A percentile compares a stretch with the other conserved stretches of the same genome.
Conservation (phyloP, 306 rosid genomes). For the Alnus rubra region DNA sequence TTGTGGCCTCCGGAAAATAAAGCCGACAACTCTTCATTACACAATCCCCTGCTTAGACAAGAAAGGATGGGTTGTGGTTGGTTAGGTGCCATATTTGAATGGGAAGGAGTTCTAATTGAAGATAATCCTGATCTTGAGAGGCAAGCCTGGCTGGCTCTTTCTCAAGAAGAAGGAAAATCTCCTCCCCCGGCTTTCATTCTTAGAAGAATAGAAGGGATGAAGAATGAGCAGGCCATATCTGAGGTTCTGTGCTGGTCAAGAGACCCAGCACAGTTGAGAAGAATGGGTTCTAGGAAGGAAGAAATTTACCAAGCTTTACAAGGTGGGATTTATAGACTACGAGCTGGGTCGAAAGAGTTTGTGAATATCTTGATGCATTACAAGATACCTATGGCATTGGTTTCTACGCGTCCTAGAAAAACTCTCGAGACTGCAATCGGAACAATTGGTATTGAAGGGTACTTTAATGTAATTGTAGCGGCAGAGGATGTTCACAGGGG, state of each 20-base stretch:
- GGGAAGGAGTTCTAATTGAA: conserved; percentile 92
- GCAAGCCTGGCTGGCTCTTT: conserved; percentile 82
- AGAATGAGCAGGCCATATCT: conserved; percentile 88
- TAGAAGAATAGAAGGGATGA: conserved; percentile 91
- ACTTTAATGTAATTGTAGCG: conserved; percentile 73
- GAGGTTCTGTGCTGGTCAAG: conserved; percentile 99
- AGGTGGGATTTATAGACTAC: conserved; percentile 73
- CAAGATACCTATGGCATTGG: conserved; percentile 91
- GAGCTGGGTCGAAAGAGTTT: conserved; percentile 83
- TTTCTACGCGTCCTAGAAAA: conserved; percentile 84
- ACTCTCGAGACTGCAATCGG: conserved; percentile 73
- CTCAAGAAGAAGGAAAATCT: conserved; percentile 87
- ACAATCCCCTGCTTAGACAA: conserved; percentile 86
- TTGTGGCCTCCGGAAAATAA: conserved; percentile 85
- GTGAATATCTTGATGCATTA: conserved; percentile 83
- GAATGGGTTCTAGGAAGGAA: conserved; percentile 82
- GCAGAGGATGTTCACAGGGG: conserved; percentile 97
- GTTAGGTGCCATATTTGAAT: conserved; percentile 94
- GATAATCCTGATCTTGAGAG: conserved; percentile 78
- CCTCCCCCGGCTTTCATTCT: conserved; percentile 75
- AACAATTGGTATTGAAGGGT: conserved; percentile 63
- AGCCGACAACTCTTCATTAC: conserved; percentile 76
- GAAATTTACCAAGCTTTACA: conserved; percentile 82
- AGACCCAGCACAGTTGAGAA: conserved; percentile 67
- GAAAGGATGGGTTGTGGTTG: conserved; percentile 98